Percentiles rank a stretch among this genome's conserved stretches.
Conservation (phyloP, 2,329 filamentous ascomycete genomes). For the Sarocladium kiliense region DNA sequence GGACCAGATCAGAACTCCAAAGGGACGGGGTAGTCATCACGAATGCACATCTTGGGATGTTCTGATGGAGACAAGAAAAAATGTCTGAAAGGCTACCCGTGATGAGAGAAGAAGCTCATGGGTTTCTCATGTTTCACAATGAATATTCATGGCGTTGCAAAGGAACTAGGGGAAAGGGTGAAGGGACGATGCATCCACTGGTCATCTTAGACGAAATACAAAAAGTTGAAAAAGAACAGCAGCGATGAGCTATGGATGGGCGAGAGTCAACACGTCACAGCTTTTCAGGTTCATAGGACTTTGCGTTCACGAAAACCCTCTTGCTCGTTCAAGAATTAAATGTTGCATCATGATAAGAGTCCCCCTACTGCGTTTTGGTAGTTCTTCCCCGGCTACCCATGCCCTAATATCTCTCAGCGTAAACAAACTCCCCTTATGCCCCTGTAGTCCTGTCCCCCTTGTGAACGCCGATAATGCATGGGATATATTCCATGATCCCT, state of each 20-base stretch:
- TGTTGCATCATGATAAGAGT: background rate
- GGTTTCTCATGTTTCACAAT: slow-evolving; percentile 9
- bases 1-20: background rate
- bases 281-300: no score
- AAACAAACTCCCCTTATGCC: slow-evolving; percentile 7
- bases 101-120: background rate
- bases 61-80: background rate
- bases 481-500: background rate
- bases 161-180: background rate
- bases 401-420: background rate
- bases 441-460: slow-evolving; percentile 1
- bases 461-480: slow-evolving; percentile 8
- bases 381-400: background rate
- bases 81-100: background rate
- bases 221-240: slow-evolving; percentile 10
- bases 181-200: slow-evolving; percentile 1
- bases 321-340: background rate
- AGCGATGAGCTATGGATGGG: no score
- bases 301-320: no score
- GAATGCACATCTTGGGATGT: background rate
- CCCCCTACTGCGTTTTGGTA: background rate
- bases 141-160: slow-evolving; percentile 8
- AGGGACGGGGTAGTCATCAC: background rate
- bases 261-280: no score
- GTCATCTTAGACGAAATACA: slow-evolving; percentile 9